Evolutionary conservation across 345 rosid genomes (phyloP).

Genomic region (Brassica incana): DNA sequence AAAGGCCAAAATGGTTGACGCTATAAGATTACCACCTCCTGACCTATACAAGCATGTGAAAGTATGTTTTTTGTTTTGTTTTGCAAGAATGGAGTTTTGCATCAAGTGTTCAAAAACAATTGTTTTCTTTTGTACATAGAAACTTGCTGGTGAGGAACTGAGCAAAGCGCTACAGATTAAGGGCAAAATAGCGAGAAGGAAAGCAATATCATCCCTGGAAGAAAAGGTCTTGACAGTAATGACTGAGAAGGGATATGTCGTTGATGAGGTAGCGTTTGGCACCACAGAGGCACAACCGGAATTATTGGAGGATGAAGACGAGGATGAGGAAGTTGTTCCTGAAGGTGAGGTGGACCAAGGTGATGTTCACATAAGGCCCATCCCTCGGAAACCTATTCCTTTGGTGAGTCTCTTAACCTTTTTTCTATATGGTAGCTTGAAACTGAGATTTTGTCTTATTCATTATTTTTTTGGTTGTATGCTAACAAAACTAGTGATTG

Average conservation of each 20-base stretch:
- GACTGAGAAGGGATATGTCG: conserved; percentile 85
- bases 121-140: conserved; percentile 44
- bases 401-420: conserved; percentile 50
- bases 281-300: conserved; percentile 62
- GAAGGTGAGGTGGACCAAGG: conserved; percentile 99
- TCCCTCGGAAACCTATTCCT: conserved; percentile 63
- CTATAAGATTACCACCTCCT: conserved; percentile 86
- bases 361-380: conserved; percentile 91
- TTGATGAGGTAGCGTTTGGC: conserved; percentile 53
- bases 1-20: conserved; percentile 87
- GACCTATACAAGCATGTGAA: conserved; percentile 82
- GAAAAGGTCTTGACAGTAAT: conserved; percentile 72
- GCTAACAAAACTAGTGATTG: conserved; percentile 31
- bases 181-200: conserved; percentile 85
- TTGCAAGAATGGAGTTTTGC: no score
- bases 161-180: conserved; percentile 72
- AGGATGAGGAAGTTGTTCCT: conserved; percentile 94
- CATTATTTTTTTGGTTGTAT: background rate
- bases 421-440: conserved; percentile 27
- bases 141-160: conserved; percentile 85
- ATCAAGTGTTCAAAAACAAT: conserved; percentile 14
- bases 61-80: conserved; percentile 45
- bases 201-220: conserved; percentile 80
- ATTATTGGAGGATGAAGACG: conserved; percentile 82
- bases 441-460: conserved; percentile 4